Evolutionary conservation across 257 asterid species (phyloP), one percentile per base, ranked within the genome.

Genomic region (Thymus mandschuricus): DNA sequence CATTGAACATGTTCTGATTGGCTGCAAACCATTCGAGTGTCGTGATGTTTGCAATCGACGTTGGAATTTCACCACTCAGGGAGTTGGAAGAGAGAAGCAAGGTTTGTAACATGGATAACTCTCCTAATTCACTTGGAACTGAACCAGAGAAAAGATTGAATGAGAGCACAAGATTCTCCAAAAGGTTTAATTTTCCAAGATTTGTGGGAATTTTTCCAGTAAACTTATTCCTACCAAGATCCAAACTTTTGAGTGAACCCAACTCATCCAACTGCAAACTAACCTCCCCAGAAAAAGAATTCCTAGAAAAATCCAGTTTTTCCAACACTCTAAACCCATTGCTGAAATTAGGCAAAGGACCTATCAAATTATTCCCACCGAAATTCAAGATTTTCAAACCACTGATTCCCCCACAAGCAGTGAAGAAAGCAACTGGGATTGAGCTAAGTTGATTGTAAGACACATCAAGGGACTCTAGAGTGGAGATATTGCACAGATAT

Each of bases 141-240:
- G 77, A 59, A 43, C 96, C 94, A 2, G 79, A 75, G 9, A 92
- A 86, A 1, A 0, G 0, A 69, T 92, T 92, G 35, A 3, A 40
- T 57, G 92, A 89, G 45, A 92, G 85, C 71, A 75, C 78, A 75
- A 89, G 89, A 79, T 84, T 88, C 80, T 82, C 79, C 50, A 92
- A 74, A 34, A 60, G 64, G 69, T 52, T 77, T 44, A 66, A 59
- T 10, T 41, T 77, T 4, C 92, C 96, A 61, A 89, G 73, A 73
- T 65, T 86, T 31, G 78, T 73, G 1, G 97, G 96, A 75, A 89
- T 63, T 1, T n/a, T 34, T 6, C 95, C 95, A 38, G 0, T 10
- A 60, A 92, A 85, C 0, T 0, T 0, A 75, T 92, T 92, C 48
- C 4, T 10, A 43, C 86, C 73, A 1, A 91, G 81, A 75, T 84